Base-by-base conservation (phyloP, 805 yeast genomes). In the Pichia californica region DNA sequence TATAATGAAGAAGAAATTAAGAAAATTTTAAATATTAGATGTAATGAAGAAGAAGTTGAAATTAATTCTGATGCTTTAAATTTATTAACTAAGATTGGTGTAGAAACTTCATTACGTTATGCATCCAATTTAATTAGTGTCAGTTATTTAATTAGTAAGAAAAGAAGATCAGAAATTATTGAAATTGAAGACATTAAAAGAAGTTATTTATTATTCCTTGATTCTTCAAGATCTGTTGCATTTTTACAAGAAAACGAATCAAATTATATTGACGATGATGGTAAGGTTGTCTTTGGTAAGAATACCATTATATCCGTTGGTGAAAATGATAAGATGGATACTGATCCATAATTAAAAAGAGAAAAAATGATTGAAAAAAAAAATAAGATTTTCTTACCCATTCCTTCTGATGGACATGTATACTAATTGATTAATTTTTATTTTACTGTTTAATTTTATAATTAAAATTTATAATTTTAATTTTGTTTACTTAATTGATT, bases 121-220 rank as follows among this genome's bases (percentile, higher is more conserved):
- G 88, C 95, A 10, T 70, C 93, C 52, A 98, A 93, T 63, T 74
- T 93, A 52, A 72, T 93, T 59, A 78, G 96, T 0, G 99, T 98
- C 27, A 80, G 96, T 26, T 89, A 88, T 42, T 79, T 93, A 38
- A 73, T 93, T 50, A 79, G 95, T 33, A 76, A 77, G 53, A 77
- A 87, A 28, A 85, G 87, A 48, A 81, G 95, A 47, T 65, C 71
- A 29, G 88, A 83, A 57, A 77, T 87, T 44, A 67, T 69, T 33
- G 68, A 67, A 26, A 71, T 77, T 14, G 71, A 71, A 20, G 97
- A 93, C 61, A 71, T 91, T 33, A 91, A 84, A 53, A 95, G 88
- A 64, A 84, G 94, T 51, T 83, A 85, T 62, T 60, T 71, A 30
- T 71, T 91, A 58, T 91, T 91, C 65, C 69, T 93, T 60, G 98